Percentiles rank a stretch among this genome's conserved stretches.
Evolutionary conservation across 2,329 filamentous ascomycete genomes (phyloP).

Genomic region (Capronia coronata): DNA sequence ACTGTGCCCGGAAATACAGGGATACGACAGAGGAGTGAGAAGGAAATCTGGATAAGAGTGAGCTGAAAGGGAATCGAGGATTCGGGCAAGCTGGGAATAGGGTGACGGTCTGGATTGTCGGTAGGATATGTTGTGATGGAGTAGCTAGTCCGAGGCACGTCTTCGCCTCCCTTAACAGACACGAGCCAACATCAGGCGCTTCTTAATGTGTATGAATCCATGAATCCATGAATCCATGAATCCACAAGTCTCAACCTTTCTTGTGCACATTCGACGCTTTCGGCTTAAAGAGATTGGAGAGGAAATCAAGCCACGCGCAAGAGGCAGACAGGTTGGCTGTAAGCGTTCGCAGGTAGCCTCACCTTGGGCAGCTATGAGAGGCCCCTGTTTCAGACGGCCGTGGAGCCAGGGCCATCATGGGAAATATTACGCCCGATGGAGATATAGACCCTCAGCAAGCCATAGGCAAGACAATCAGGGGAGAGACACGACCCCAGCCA

Average conservation of each 20-base stretch:
- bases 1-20: not conserved
- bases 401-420: not conserved
- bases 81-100: not conserved
- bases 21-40: not conserved
- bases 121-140: not conserved
- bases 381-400: slow-evolving; percentile 3
- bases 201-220: not conserved
- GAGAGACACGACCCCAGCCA: too few species aligned
- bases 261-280: too few species aligned
- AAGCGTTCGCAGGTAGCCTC: slow-evolving; percentile 3
- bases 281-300: too few species aligned
- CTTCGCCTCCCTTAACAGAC: not conserved
- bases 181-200: not conserved
- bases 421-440: not conserved
- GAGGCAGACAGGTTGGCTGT: too few species aligned
- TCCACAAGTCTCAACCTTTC: too few species aligned
- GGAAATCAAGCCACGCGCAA: too few species aligned
- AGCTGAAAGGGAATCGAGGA: not conserved
- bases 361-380: slow-evolving; percentile 15
- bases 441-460: too few species aligned
- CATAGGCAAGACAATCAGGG: slow-evolving; percentile 11
- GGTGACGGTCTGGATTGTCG: not conserved
- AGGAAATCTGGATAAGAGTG: not conserved
- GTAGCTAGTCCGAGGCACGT: not conserved
- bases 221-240: not conserved